Percentiles rank a stretch among this genome's conserved stretches.
Evolutionary conservation across 176 grass and related monocot species (phyloP).

Genomic region (Paspalum notatum): DNA sequence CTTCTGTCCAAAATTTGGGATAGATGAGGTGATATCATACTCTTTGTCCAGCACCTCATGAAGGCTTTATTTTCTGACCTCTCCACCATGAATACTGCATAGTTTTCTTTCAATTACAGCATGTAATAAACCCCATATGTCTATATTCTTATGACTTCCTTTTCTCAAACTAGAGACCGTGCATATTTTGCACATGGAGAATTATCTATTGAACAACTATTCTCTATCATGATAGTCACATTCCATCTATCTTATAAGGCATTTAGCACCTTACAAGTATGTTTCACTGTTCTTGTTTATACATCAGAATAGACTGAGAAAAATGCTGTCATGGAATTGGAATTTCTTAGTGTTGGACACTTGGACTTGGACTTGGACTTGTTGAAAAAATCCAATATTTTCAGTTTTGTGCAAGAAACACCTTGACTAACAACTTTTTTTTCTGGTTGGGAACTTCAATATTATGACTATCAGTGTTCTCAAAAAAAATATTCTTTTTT

Average conservation of each 20-base stretch:
- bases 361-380: too few relatives aligned
- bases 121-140: neutral
- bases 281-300: neutral
- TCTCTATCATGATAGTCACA: neutral
- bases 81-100: neutral
- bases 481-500: too few relatives aligned
- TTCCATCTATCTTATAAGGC: neutral
- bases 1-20: constrained; percentile 64
- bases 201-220: neutral
- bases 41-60: neutral
- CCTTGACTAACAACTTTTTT: neutral
- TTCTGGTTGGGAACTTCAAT: neutral
- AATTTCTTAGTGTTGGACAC: neutral
- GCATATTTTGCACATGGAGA: neutral
- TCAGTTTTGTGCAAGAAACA: neutral
- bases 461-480: too few relatives aligned
- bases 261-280: neutral
- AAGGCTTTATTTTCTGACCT: neutral
- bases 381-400: neutral
- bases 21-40: constrained; percentile 65
- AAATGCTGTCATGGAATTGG: neutral
- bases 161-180: neutral
- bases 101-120: neutral
- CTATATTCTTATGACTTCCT: neutral
- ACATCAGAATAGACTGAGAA: neutral